Base-by-base conservation (phyloP, 2,329 filamentous ascomycete genomes). In the Fusarium piperis region DNA sequence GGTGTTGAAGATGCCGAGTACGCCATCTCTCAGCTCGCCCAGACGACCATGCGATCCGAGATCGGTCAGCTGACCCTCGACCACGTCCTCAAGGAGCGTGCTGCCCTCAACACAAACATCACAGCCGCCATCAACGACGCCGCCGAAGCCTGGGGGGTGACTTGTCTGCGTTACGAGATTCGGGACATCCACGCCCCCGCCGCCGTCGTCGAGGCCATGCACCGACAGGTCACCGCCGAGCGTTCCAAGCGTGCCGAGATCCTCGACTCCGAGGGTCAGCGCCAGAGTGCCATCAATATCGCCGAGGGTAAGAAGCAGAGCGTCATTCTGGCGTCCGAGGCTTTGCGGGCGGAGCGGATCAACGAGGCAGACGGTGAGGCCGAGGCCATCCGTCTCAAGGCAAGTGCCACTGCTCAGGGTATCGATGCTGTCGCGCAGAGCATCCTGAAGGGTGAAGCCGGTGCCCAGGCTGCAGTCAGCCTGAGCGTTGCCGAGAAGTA, bases 101-200 rank as follows among this genome's bases (percentile, higher is more conserved):
- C 95, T 4, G 94, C 94, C 20, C 91, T 99, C 74, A 99, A 99
- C 86, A 94, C 91, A 73, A 98, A 99, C 84, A 99, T 99, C 80
- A 98, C 96, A n/a, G 92, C 94, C 64, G 95, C 96, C 46, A 98
- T 99, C 87, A 99, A 99, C 81, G 95, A 98, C 81, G 96, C 96
- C 2, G 95, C 96, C 6, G 92, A 97, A 77, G 95, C 95, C 60
- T 99, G 96, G 96, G 96, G 96, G 66, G 94, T 99, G 20, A 94
- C 94, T 35, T 99, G 96, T 80, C 88, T 99, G 68, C 92, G 96
- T 65, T 99, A 99, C 85, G 96, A 99, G 83, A 99, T 99, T 80
- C 89, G 96, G 74, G 96, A 99, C 82, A 99, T 99, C 78, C 96
- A 99, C 83, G 96, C 96, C 0, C 96, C 96, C 2, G 93, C 92